phyloP scores from a whole-genome alignment of 257 asterid genomes.

The Nicotiana paniculata region DNA sequence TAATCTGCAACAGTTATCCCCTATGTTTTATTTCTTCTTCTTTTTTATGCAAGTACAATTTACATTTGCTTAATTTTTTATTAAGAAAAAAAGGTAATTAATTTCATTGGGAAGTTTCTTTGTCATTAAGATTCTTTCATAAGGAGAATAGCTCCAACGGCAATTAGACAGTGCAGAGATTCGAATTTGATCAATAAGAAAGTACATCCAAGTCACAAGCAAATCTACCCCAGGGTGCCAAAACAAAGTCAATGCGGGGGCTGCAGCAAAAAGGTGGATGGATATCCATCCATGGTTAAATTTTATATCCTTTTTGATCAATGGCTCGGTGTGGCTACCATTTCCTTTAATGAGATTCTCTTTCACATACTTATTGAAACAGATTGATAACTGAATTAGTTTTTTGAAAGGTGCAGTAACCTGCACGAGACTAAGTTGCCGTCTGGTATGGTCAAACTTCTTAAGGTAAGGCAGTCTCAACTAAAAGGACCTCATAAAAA shows the following conservation, averaged over 20 bases:
- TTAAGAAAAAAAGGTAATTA: not conserved
- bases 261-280: not conserved
- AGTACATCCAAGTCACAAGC: not conserved
- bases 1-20: not conserved
- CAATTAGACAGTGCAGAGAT: not conserved
- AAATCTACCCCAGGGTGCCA: not conserved
- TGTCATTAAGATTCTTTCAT: not conserved
- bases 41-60: not conserved
- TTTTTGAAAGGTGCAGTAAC: not conserved
- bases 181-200: not conserved
- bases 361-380: not conserved
- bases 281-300: not conserved
- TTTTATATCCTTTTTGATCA: not conserved
- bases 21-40: not conserved
- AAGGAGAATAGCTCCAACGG: not conserved
- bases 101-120: not conserved
- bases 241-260: not conserved
- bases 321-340: not conserved
- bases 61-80: not conserved
- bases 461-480: not conserved
- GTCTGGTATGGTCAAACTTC: not conserved
- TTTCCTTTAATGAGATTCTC: not conserved
- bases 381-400: not conserved
- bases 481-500: not conserved
- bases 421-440: not conserved